Evolutionary conservation across 2,329 filamentous ascomycete genomes (phyloP), one percentile per base, ranked within the genome.

Genomic region (Emmonsia crescens): DNA sequence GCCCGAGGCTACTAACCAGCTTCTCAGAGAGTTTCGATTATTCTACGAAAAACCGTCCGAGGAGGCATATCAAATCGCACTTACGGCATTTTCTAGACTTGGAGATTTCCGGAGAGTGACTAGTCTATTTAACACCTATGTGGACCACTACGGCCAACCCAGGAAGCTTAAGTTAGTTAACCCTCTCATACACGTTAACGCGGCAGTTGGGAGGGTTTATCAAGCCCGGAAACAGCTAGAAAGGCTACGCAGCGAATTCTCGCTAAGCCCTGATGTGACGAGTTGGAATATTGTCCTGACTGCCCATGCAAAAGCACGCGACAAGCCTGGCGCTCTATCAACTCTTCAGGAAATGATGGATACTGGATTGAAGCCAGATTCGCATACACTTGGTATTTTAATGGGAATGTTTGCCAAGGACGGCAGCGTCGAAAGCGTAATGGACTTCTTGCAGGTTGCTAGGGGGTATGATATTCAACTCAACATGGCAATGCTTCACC

Each of bases 251-350:
- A 67, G 75, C 6, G 78, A 83, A 57, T 86, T 85, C 68, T 74
- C 77, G 0, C 67, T 88, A 19, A 66, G 77, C 49, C 87, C 86
- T 6, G 83, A 85, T 65, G 72, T 81, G 1, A 71, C 79, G 42
- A 84, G 82, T 64, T 96, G 88, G 87, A 96, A 96, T 69, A 85
- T 86, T 27, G 74, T 96, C 33, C 78, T 97, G 54, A 84, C 87
- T 68, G 86, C 88, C 2, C 83, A 91, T 73, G 80, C 81, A 21
- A 85, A 84, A 66, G 82, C 82, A 0, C 80, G 84, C 56, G 85
- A 94, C 69, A 81, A 89, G 51, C 78, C 84, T n/a, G 83, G 83
- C 5, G 87, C 86, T 14, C 76, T 89, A 61, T 71, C 78, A 6
- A 80, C 81, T 57, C 91, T 95, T 68, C 79, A 85, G 21, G 75